phyloP scores from a whole-genome alignment of 2,329 filamentous ascomycete species.

The Aspergillus candidus region DNA sequence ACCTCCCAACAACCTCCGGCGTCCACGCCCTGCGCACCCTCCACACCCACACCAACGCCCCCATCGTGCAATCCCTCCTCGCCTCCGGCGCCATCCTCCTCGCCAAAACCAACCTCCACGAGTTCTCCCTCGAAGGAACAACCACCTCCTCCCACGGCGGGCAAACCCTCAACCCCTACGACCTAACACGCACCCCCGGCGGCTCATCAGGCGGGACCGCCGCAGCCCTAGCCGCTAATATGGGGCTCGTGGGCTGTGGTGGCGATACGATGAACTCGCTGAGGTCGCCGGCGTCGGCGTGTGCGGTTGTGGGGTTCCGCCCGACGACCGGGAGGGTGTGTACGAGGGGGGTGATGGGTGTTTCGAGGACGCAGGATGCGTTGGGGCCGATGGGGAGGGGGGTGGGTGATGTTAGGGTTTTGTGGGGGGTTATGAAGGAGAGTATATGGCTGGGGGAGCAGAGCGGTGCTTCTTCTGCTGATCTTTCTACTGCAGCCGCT shows the following conservation, averaged over 20 bases:
- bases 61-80: constrained; percentile 46
- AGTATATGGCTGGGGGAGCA: too few relatives aligned
- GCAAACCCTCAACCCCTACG: constrained; percentile 62
- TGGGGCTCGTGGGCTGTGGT: constrained; percentile 54
- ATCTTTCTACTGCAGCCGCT: too few relatives aligned
- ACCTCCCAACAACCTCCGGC: constrained; percentile 54
- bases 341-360: constrained; percentile 48
- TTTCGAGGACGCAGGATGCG: constrained; percentile 53
- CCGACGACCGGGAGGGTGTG: constrained; percentile 52
- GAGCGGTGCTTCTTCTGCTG: too few relatives aligned
- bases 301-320: constrained; percentile 54
- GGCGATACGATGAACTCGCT: constrained; percentile 60
- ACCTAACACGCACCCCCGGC: constrained; percentile 57
- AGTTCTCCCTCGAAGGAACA: constrained; percentile 59
- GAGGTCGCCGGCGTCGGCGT: constrained; percentile 56
- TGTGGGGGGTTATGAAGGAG: constrained; percentile 24
- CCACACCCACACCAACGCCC: constrained; percentile 39
- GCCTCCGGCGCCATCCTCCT: constrained; percentile 52
- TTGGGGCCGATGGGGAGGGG: constrained; percentile 51
- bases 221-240: constrained; percentile 52
- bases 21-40: constrained; percentile 46
- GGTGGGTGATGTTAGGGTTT: constrained; percentile 20
- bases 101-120: constrained; percentile 57
- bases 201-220: constrained; percentile 60
- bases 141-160: constrained; percentile 58